phyloP scores from a whole-genome alignment of 176 grass and related monocot genomes.

The Ampelocalamus luodianensis region DNA sequence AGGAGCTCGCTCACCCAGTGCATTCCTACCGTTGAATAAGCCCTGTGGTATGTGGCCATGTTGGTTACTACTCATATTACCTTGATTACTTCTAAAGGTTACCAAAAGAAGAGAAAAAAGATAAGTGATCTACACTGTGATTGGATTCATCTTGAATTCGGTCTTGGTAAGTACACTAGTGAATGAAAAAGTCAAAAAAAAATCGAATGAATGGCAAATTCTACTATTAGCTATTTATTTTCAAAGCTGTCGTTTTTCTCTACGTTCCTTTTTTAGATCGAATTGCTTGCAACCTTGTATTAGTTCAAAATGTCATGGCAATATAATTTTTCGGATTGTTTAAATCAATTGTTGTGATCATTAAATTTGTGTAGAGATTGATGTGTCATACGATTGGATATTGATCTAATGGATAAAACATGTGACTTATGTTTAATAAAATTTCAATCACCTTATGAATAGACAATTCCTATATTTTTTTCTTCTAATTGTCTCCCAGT shows the following conservation, averaged over 20 bases:
- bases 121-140: neutral
- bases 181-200: neutral
- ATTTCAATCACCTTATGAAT: too few relatives aligned
- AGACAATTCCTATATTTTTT: too few relatives aligned
- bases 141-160: neutral
- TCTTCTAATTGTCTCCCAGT: neutral
- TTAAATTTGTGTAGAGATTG: too few relatives aligned
- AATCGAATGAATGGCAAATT: neutral
- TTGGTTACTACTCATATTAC: conserved; percentile 9
- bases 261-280: neutral
- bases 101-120: conserved; percentile 42
- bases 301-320: too few relatives aligned
- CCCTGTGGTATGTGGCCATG: neutral
- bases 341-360: too few relatives aligned
- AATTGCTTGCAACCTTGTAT: conserved; percentile 1
- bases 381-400: too few relatives aligned
- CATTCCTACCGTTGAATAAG: conserved; percentile 16
- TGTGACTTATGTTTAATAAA: too few relatives aligned
- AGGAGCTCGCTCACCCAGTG: conserved; percentile 16
- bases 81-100: conserved; percentile 50
- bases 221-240: neutral
- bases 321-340: too few relatives aligned
- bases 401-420: too few relatives aligned
- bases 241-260: neutral
- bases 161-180: conserved; percentile 22